Conservation (phyloP, 805 yeast species). For the Isabelozyma gotoi region DNA sequence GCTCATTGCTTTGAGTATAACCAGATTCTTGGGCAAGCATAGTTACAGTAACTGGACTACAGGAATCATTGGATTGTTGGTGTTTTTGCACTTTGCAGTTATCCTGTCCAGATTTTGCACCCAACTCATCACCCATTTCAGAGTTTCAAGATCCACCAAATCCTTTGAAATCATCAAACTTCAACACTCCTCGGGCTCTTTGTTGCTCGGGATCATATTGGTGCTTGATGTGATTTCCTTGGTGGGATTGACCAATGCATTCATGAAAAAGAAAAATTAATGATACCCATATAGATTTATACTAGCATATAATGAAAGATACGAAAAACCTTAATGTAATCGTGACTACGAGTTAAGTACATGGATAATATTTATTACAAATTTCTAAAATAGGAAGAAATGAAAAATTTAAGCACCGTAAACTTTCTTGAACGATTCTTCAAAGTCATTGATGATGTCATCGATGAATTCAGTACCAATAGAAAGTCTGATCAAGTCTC, state of each 20-base stretch:
- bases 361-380: too few relatives aligned
- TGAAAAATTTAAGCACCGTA: constrained; percentile 23
- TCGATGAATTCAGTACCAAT: constrained; percentile 91
- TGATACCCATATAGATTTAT: neutral
- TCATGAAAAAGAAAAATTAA: neutral
- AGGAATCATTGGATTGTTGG: neutral
- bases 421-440: constrained; percentile 74
- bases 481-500: constrained; percentile 83
- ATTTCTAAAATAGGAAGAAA: too few relatives aligned
- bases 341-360: too few relatives aligned
- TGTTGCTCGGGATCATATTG: neutral
- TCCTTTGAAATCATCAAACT: neutral
- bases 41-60: neutral
- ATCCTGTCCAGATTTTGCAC: neutral
- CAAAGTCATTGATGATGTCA: constrained; percentile 86
- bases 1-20: neutral
- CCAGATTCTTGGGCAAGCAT: neutral
- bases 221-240: neutral
- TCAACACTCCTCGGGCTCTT: neutral
- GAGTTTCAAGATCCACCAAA: neutral
- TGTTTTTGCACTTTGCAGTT: neutral
- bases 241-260: neutral
- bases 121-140: neutral
- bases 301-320: neutral
- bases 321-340: too few relatives aligned